Evolutionary conservation across 345 rosid species (phyloP).

Genomic region (Geranium rotundifolium): DNA sequence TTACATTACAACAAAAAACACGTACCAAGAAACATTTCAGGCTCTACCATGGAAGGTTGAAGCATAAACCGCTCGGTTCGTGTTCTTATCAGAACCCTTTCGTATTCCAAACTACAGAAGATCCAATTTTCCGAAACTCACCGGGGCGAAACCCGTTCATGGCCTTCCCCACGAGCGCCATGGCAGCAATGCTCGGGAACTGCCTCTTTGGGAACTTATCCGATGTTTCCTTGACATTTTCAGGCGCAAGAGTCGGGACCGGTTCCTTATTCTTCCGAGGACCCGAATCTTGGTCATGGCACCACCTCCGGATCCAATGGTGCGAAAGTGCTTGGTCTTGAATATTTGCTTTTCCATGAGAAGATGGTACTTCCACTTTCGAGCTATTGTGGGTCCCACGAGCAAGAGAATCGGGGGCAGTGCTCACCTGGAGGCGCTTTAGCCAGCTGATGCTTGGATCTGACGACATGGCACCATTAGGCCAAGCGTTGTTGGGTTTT

Average conservation of each 20-base stretch:
- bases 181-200: constrained; percentile 25
- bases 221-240: constrained; percentile 5
- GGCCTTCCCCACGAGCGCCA: constrained; percentile 31
- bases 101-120: constrained; percentile 21
- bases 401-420: constrained; percentile 19
- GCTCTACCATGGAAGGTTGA: too few relatives aligned
- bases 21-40: too few relatives aligned
- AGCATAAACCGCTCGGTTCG: neutral
- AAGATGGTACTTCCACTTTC: constrained; percentile 26
- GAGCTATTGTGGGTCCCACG: constrained; percentile 28
- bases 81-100: constrained; percentile 1
- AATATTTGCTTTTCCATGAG: neutral
- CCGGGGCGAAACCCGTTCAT: constrained; percentile 17
- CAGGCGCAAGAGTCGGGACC: constrained; percentile 8
- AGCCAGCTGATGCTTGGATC: constrained; percentile 61
- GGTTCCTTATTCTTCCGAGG: constrained; percentile 3
- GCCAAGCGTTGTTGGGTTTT: constrained; percentile 20
- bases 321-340: neutral
- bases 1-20: too few relatives aligned
- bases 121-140: constrained; percentile 18
- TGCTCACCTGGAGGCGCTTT: constrained; percentile 45
- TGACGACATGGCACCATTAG: constrained; percentile 6
- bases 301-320: constrained; percentile 18
- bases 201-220: constrained; percentile 12
- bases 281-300: constrained; percentile 9